Base-by-base conservation (phyloP, 2,329 filamentous ascomycete species). In the Triangularia setosa region DNA sequence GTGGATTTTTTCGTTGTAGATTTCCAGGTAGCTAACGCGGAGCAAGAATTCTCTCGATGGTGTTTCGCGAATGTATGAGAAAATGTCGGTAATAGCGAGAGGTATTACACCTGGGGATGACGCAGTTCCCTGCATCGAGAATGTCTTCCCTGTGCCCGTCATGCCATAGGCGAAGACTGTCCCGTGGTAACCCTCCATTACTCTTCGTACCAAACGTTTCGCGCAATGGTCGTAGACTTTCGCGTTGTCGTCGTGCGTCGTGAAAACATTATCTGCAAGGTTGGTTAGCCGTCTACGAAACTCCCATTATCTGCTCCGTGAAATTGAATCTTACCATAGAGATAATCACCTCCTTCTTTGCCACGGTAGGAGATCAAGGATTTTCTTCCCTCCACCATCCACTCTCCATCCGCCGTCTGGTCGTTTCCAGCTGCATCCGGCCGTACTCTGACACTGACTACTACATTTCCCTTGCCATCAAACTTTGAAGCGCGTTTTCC, bases 81-180 rank as follows among this genome's bases (percentile, higher is more conserved):
- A 99, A 60, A 99, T 99, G 74, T 99, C 95, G 67, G 95, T 98
- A 71, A 99, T 98, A 44, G 95, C 95, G 44, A 98, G 83, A 6
- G 95, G 95, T 63, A 99, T 99, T 27, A 99, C 95, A 79, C 95
- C 95, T 1, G 95, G 95, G 44, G 93, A 96, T 2, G 91, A 92
- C 55, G 93, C 93, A 11, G 95, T 99, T 71, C 95, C 95, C 80
- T 99, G 95, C 95, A 99, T 99, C 44, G 94, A 98, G 76, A 98
- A 99, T 0, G 95, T 99, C 80, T 99, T 99, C 70, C 95, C 95
- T 0, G 95, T 98, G 67, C 95, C 95, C 3, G 95, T 99, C 93
- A 98, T 98, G 74, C 95, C 95, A 76, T 99, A 99, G 18, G 94
- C 94, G 75, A 99, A 98, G 24, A 99, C 95, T 0, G 95, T 99